These are phyloP conservation scores for Dendryphion nanum DNA, from an alignment of 2,329 filamentous ascomycete genomes.

Conservation along the genomic window DNA sequence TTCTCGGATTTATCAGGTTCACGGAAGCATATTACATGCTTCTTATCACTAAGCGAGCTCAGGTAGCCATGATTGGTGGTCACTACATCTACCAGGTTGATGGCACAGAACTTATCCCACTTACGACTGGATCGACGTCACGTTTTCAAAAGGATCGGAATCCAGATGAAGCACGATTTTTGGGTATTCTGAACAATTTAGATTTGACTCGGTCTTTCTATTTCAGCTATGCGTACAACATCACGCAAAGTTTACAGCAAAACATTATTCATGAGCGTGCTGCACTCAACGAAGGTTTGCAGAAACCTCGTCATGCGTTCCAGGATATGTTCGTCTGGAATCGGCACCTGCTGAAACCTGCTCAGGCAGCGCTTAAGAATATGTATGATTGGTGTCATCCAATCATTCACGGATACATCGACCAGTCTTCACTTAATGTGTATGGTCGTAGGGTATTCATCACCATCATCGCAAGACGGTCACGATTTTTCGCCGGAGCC, in stretches of 20 bases:
- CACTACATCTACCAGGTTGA: conserved; percentile 97
- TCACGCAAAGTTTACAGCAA: conserved; percentile 86
- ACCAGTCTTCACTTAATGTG: conserved; percentile 72
- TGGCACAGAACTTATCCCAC: conserved; percentile 83
- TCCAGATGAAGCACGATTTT: conserved; percentile 83
- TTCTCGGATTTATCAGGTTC: conserved; percentile 93
- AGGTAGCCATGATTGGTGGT: conserved; percentile 92
- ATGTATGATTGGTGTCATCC: conserved; percentile 95
- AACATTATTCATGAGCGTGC: conserved; percentile 82
- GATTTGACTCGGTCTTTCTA: conserved; percentile 93
- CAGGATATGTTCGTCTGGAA: conserved; percentile 99
- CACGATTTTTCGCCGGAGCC: conserved; percentile 89
- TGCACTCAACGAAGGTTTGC: conserved; percentile 63
- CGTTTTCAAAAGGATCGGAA: conserved; percentile 78
- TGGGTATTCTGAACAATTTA: conserved; percentile 84
- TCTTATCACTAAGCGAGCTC: conserved; percentile 90
- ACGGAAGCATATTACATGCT: conserved; percentile 98
- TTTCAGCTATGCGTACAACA: conserved; percentile 97
- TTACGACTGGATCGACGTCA: conserved; percentile 68
- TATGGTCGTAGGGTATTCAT: conserved; percentile 90
- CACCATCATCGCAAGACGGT: conserved; percentile 88
- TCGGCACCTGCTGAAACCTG: conserved; percentile 79
- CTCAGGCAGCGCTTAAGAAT: conserved; percentile 66
- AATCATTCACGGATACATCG: conserved; percentile 93
- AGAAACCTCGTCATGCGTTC: conserved; percentile 63